Evolutionary conservation across 331 rosid genomes (phyloP), one percentile per base, ranked within the genome.

Genomic region (Malus hybrid): DNA sequence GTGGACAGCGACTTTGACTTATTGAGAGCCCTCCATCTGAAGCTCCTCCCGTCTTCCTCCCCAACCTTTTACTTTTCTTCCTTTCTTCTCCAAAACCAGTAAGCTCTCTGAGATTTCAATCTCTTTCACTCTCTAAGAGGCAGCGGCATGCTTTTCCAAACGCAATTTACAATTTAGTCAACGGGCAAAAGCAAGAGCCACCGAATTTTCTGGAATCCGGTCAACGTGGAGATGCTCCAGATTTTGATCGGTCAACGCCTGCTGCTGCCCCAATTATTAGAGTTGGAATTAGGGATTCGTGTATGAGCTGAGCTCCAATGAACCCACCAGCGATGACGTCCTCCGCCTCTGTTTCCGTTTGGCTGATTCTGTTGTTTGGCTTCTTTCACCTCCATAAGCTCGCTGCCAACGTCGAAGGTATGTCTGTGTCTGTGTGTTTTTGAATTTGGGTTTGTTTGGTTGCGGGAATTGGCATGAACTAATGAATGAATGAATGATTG

Each of bases 301-400:
- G 22, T 33, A 56, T 33, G 22, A 63, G 42, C 46, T 64, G 12
- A 63, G 36, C 36, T 67, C 19, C 55, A 48, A 48, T 2, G 19
- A 6, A 14, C 55, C 55, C 55, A 48, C 13, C 18, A 46, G 7
- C 5, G 55, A 6, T 16, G 4, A 15, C 42, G 78, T 85, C 83
- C 20, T 62, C 71, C 75, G 65, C 75, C 62, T 68, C 15, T 61
- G 65, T 61, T 67, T 81, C 70, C 42, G 73, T 78, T 86, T 76
- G 85, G 80, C 6, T 56, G 73, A 27, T 77, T 69, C 69, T 70
- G 28, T 66, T 79, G 19, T 67, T 34, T 68, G 68, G 50, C 22
- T 83, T 80, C 28, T 36, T 71, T 7, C 52, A 62, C 50, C 69
- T 74, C 5, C n/a, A 11, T 1, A 62, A 63, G 31, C 62, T 63